Evolutionary conservation across 345 rosid species (phyloP), one percentile per base, ranked within the genome.

Genomic region (Dipteronia sinensis): DNA sequence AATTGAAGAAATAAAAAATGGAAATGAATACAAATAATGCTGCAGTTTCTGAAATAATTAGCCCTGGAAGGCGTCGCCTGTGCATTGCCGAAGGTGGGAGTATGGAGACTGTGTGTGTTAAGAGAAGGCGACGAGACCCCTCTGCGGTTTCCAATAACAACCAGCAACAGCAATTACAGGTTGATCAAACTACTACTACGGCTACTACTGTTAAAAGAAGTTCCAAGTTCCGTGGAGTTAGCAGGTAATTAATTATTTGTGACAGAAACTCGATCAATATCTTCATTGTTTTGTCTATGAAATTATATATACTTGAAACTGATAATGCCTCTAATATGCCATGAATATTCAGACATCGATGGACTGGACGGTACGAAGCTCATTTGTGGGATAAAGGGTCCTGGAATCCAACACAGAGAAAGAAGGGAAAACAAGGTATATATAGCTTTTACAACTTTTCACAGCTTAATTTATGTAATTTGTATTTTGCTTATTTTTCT

Each of bases 361-460:
- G 86, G 88, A 85, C 88, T 1, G 86, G 88, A 67, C 53, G 88
- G 19, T 83, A 78, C 62, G 88, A 85, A 80, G 85, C 88, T 76
- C 88, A 85, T 80, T 78, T 85, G 44, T 83, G 88, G 88, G 88
- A 86, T 56, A 86, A 86, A 81, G 88, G 78, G 40, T 70, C 85
- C 23, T 81, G 88, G 88, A 86, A 86, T 81, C 83, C 85, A 27
- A 81, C 86, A 9, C 86, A 79, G 31, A 82, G 80, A 77, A 86
- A 86, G 80, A 86, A 86, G 38, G 88, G 88, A 38, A 86, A 86
- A 34, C 86, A 86, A 81, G 85, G 86, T 81, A 27, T 34, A 34
- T 34, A 3, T 0, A 1, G 5, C 4, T 17, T 7, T 25, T 4
- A 73, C 13, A 49, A n/a, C 6, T n/a, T 44, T 75, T 69, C 3